phyloP scores from a whole-genome alignment of 352 stramenopile species.

The Phytophthora sp. region DNA sequence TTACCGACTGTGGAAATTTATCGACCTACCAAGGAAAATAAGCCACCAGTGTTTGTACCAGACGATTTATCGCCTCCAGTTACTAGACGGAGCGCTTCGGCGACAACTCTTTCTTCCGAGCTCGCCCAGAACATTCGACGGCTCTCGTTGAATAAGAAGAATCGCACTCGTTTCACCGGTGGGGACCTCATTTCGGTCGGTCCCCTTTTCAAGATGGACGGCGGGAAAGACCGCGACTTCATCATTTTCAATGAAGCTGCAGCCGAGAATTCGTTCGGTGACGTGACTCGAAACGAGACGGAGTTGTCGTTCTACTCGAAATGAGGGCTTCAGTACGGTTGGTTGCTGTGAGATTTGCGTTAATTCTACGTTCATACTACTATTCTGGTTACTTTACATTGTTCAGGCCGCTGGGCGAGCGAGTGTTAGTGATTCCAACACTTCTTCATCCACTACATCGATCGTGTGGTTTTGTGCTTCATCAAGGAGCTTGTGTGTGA shows the following conservation, averaged over 20 bases:
- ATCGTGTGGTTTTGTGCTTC: slow-evolving; percentile 31
- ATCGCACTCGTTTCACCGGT: slow-evolving; percentile 39
- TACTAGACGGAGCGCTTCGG: slow-evolving; percentile 31
- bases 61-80: slow-evolving; percentile 32
- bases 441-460: slow-evolving; percentile 34
- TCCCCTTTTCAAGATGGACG: slow-evolving; percentile 80
- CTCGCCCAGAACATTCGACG: slow-evolving; percentile 40
- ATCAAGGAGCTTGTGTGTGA: slow-evolving; percentile 43
- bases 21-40: slow-evolving; percentile 11
- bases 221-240: slow-evolving; percentile 80
- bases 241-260: slow-evolving; percentile 84
- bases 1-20: slow-evolving; percentile 68
- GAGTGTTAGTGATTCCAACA: slow-evolving; percentile 17
- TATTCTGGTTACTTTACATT: slow-evolving; percentile 18
- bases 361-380: slow-evolving; percentile 12
- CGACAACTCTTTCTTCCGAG: slow-evolving; percentile 32
- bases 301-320: slow-evolving; percentile 81
- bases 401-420: slow-evolving; percentile 26
- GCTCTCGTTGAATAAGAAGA: slow-evolving; percentile 40
- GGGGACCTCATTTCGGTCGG: slow-evolving; percentile 70
- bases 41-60: neutral
- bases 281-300: slow-evolving; percentile 82
- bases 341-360: neutral
- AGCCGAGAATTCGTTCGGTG: slow-evolving; percentile 70
- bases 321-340: slow-evolving; percentile 27